Conservation (phyloP, 129 eudicot genomes). For the Centaurea solstitialis region DNA sequence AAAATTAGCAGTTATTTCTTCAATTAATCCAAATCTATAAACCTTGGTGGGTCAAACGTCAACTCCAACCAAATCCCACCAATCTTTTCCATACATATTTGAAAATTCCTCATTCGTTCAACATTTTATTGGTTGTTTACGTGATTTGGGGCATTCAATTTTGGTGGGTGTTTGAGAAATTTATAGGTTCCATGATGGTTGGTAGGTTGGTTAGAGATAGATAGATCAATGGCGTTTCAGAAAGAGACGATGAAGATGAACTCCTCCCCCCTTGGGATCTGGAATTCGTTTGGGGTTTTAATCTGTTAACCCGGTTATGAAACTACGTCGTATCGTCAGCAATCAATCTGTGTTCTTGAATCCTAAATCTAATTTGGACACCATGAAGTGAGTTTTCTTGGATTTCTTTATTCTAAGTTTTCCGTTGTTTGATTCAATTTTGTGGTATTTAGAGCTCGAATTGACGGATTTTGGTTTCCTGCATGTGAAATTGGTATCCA, state of each 20-base stretch:
- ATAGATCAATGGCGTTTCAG: neutral
- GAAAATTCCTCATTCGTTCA: neutral
- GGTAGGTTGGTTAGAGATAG: neutral
- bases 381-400: conserved; percentile 36
- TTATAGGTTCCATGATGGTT: conserved; percentile 10
- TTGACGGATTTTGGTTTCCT: neutral
- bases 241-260: neutral
- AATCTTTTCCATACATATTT: neutral
- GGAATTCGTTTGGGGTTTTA: neutral
- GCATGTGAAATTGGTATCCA: neutral
- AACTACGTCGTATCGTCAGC: neutral
- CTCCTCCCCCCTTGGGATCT: neutral
- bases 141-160: neutral
- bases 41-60: conserved; percentile 1
- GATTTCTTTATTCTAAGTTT: neutral
- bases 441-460: neutral
- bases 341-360: conserved; percentile 7
- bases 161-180: conserved; percentile 11
- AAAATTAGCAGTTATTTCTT: neutral
- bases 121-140: neutral
- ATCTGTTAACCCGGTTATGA: conserved; percentile 12
- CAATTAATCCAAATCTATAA: neutral
- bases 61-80: neutral
- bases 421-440: neutral
- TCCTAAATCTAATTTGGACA: conserved; percentile 11